These are phyloP conservation scores for Fusarium sp. DNA, from an alignment of 2,329 filamentous ascomycete species.

Conservation along the genomic window DNA sequence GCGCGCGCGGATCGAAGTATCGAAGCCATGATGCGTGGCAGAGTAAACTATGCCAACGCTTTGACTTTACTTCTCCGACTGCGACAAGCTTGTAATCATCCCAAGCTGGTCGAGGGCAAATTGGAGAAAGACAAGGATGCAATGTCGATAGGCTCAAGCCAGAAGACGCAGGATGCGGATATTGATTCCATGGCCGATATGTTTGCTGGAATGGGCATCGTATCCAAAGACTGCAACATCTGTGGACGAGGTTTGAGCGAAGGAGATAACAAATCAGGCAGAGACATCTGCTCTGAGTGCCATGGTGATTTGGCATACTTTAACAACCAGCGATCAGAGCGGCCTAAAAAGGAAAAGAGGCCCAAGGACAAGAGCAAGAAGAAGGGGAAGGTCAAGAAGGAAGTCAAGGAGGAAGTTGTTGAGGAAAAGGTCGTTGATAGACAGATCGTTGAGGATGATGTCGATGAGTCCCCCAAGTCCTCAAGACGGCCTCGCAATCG, in stretches of 20 bases:
- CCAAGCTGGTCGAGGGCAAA: constrained; percentile 85
- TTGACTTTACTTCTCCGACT: constrained; percentile 91
- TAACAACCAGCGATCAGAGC: constrained; percentile 59
- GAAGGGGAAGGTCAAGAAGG: constrained; percentile 31
- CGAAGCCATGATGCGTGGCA: constrained; percentile 85
- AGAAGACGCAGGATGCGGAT: constrained; percentile 68
- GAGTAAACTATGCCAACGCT: constrained; percentile 91
- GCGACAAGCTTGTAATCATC: constrained; percentile 94
- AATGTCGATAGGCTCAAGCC: constrained; percentile 70
- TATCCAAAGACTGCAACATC: constrained; percentile 82
- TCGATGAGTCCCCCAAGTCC: constrained; percentile 36
- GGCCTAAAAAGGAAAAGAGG: constrained; percentile 40
- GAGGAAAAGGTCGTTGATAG: constrained; percentile 31
- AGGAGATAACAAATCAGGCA: constrained; percentile 55
- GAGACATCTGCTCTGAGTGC: constrained; percentile 76
- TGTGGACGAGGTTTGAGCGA: constrained; percentile 76
- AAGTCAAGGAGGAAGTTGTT: constrained; percentile 21
- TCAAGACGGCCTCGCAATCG: constrained; percentile 29
- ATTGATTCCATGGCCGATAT: constrained; percentile 87
- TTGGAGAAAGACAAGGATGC: constrained; percentile 90
- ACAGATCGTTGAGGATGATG: constrained; percentile 28
- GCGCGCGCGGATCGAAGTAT: constrained; percentile 87
- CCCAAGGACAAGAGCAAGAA: constrained; percentile 35
- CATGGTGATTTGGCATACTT: constrained; percentile 77
- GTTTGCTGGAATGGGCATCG: constrained; percentile 84